Conservation (phyloP, 768 basidiomycete species). For the Trametes cingulata region DNA sequence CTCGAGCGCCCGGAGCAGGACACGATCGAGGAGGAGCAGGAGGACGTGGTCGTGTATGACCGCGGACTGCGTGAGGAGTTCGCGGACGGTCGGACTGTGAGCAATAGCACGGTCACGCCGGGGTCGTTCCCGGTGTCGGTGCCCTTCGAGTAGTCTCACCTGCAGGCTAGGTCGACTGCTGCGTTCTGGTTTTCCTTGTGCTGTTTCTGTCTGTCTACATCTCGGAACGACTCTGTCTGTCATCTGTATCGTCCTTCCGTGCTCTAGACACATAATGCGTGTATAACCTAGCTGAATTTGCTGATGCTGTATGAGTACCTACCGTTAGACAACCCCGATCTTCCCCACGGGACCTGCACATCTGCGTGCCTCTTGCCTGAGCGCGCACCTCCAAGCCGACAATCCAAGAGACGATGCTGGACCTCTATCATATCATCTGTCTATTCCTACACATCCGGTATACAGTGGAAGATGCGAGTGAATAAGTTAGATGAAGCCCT, state of each 20-base stretch:
- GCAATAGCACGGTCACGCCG: constrained; percentile 6
- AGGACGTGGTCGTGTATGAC: constrained; percentile 20
- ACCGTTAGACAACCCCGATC: too few species aligned
- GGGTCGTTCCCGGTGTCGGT: constrained; percentile 14
- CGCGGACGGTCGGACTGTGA: constrained; percentile 9
- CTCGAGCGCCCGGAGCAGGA: constrained; percentile 54
- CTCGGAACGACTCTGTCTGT: neutral
- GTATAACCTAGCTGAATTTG: constrained; percentile 2
- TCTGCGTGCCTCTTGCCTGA: too few species aligned
- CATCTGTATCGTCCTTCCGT: constrained; percentile 6
- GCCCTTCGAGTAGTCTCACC: constrained; percentile 10
- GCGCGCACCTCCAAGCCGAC: neutral
- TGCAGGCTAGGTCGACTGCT: neutral
- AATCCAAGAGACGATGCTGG: neutral
- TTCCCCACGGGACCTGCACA: too few species aligned
- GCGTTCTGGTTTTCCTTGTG: neutral
- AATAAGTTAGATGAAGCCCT: constrained; percentile 53
- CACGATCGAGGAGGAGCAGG: constrained; percentile 61
- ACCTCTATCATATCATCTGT: neutral
- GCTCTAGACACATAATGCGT: constrained; percentile 12
- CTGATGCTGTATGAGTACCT: too few species aligned
- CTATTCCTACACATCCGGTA: constrained; percentile 13
- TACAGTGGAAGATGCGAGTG: neutral
- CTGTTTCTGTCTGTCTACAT: neutral
- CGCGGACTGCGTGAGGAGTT: neutral